Evolutionary conservation across 225 moss, liverwort and hornwort genomes (phyloP), one percentile per base, ranked within the genome.

Genomic region (Takakia lepidozioides): DNA sequence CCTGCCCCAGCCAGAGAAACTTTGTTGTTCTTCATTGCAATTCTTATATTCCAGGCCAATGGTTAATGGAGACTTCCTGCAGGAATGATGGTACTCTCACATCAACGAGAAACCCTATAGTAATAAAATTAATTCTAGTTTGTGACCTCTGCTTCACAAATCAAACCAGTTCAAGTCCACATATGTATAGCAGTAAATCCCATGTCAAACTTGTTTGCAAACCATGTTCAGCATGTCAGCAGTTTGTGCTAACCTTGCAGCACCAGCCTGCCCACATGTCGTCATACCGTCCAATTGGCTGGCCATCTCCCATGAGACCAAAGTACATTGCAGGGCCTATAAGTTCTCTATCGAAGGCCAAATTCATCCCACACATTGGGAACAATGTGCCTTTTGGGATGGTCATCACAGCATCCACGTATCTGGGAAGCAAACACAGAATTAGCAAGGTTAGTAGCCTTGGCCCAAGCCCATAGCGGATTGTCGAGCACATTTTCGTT

Each of bases 241-340:
- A n/a, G 34, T 14, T 18, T 2, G 19, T 10, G 13, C 8, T 8
- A 15, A 81, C 82, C 73, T 82, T 82, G 66, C 72, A 69, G 60
- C 82, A 82, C 82, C 82, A 82, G 17, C 82, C 82, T 0, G 82
- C 82, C 82, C 82, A 82, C 82, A 82, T 82, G 51, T 82, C 82
- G 66, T 82, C 78, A 78, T 82, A 82, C 22, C 82, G 78, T 2
- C 82, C 78, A 34, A 82, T 82, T 3, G 82, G 82, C 51, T 82
- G 73, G 11, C 82, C 82, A 44, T 82, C 82, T 18, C 82, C 82
- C 82, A 82, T 82, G 5, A 64, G 49, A 30, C 64, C 64, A 23
- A 64, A 64, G 29, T 64, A 64, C 64, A 64, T 64, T 4, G 64
- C 64, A 10, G 64, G 64, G 20, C 64, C 64, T 39, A 64, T 64